Evolutionary conservation across 73 alveolate genomes (phyloP), one percentile per base, ranked within the genome.

Genomic region (Blepharisma japonicum): DNA sequence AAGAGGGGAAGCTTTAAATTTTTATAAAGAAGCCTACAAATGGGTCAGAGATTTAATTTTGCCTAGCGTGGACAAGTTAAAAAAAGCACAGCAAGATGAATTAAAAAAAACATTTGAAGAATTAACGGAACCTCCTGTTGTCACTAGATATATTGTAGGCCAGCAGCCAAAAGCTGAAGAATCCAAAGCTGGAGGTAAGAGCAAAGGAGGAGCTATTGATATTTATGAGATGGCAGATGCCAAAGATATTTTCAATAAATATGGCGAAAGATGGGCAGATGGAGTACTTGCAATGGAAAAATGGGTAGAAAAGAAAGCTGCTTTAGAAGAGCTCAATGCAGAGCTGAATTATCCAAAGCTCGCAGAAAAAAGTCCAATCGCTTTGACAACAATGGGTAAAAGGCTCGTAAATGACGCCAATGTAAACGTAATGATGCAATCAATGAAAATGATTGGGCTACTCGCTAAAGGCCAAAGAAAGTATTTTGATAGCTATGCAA

Each of bases 291-390:
- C 87, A 14, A 56, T 72, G 45, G 86, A 85, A 47, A 83, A 87
- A 55, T 91, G 97, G 97, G 78, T 77, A 55, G 97, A 87, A 53
- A 91, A 91, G 83, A 77, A 81, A 47, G 94, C 85, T 0, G 53
- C 56, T 42, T 71, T 91, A 49, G 94, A 91, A 6, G 85, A 80
- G 56, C 80, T 91, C 5, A 45, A 56, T 38, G 79, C 68, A 46
- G 90, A 77, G 20, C 68, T 71, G 0, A 39, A 77, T 42, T 46
- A 71, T 32, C 81, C 81, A n/a, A 71, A 71, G 42, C 71, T 71
- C 0, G 68, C 78, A 18, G 55, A 55, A 6, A 42, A 50, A 7
- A 71, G 61, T 39, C 45, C 55, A 14, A 20, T 46, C 21, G 71
- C 79, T 5, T 48, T 77, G 4, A 79, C 51, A 77, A 79, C 81